Evolutionary conservation across 1,284 basidiomycete genomes (phyloP).

Genomic region (Coniferiporia weirii): DNA sequence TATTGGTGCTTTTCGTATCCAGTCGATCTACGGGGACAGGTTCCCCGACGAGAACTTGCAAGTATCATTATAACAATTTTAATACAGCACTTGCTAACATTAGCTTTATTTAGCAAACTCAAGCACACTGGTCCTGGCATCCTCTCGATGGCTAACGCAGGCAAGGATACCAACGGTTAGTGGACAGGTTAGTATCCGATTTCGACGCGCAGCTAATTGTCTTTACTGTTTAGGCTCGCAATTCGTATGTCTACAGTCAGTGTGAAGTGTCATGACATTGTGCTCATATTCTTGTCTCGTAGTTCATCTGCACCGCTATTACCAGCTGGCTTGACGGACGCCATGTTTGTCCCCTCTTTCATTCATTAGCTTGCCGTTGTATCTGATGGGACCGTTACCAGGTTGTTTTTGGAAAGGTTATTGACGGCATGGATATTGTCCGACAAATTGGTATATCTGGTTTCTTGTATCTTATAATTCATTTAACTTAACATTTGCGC

Average conservation of each 20-base stretch:
- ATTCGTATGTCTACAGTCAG: constrained; percentile 50
- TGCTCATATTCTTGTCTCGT: constrained; percentile 17
- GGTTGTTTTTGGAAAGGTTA: constrained; percentile 89
- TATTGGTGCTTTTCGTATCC: constrained; percentile 1
- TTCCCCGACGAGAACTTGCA: constrained; percentile 82
- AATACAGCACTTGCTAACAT: not conserved
- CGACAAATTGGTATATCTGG: constrained; percentile 56
- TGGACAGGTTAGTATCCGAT: not conserved
- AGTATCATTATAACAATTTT: constrained; percentile 24
- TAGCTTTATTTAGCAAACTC: constrained; percentile 60
- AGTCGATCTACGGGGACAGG: constrained; percentile 53
- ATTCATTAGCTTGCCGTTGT: constrained; percentile 9
- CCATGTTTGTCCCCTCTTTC: constrained; percentile 43
- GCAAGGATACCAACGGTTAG: constrained; percentile 79
- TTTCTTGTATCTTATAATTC: not conserved
- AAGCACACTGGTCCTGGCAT: constrained; percentile 81
- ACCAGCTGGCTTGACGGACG: constrained; percentile 77
- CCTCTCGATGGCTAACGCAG: constrained; percentile 93
- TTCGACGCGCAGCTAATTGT: not conserved
- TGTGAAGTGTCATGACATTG: not conserved
- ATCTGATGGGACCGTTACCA: constrained; percentile 26
- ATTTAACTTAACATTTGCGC: constrained; percentile 18
- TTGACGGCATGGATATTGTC: constrained; percentile 88
- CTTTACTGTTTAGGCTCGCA: constrained; percentile 58
- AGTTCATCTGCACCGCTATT: constrained; percentile 80